Evolutionary conservation across 495 filamentous ascomycete species (phyloP).

Genomic region (Zalerion maritima): DNA sequence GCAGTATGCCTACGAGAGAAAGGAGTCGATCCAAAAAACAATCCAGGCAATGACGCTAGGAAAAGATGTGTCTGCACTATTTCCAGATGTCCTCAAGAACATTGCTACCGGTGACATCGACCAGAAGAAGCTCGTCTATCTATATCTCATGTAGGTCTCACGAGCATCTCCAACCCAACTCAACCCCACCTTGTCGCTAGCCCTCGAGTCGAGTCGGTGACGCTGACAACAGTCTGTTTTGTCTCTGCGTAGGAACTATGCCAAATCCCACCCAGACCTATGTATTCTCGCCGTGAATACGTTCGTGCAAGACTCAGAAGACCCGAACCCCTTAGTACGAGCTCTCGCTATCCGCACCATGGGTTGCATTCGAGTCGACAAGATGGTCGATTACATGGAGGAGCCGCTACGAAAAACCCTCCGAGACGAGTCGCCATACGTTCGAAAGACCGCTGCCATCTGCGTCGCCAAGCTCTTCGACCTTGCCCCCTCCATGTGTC

Average conservation of each 20-base stretch:
- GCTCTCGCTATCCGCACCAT: constrained; percentile 96
- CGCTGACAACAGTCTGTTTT: too few relatives aligned
- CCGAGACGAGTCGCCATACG: constrained; percentile 93
- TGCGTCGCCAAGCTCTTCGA: constrained; percentile 98
- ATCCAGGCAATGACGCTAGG: constrained; percentile 99
- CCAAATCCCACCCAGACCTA: constrained; percentile 96
- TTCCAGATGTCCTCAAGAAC: constrained; percentile 97
- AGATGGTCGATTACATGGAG: constrained; percentile 99
- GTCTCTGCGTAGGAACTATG: constrained; percentile 91
- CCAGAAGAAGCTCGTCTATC: constrained; percentile 98
- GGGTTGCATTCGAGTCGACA: constrained; percentile 96
- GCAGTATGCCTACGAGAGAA: constrained; percentile 97
- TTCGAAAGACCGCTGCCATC: constrained; percentile 94
- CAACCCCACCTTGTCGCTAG: neutral
- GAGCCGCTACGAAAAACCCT: constrained; percentile 93
- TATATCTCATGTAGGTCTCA: constrained; percentile 82
- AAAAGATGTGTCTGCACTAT: constrained; percentile 94
- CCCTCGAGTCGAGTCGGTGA: constrained; percentile 13
- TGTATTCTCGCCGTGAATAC: constrained; percentile 99
- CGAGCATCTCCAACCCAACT: neutral
- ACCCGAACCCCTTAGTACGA: constrained; percentile 91
- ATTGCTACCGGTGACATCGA: constrained; percentile 91
- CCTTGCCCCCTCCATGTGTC: constrained; percentile 74
- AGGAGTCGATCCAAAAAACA: constrained; percentile 97
- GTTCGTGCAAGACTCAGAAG: constrained; percentile 97